Percentiles rank a stretch among this genome's conserved stretches.
Evolutionary conservation across 768 basidiomycete genomes (phyloP).

Genomic region (Calocera cornea): DNA sequence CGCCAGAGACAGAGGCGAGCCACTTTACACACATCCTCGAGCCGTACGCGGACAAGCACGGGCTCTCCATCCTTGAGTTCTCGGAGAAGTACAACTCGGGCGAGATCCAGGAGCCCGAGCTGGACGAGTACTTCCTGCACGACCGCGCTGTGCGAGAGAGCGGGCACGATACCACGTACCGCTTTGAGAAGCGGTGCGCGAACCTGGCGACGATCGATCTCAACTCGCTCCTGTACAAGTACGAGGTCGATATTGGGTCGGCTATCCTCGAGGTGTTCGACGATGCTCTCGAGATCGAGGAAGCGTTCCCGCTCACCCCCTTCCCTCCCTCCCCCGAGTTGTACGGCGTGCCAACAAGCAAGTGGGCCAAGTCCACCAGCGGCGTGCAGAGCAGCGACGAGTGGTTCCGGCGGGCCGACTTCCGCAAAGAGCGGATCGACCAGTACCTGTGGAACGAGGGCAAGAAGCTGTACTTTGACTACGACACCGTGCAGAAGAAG

Average conservation of each 20-base stretch:
- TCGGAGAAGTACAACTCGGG: conserved; percentile 91
- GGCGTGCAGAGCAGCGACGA: conserved; percentile 64
- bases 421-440: conserved; percentile 74
- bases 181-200: conserved; percentile 94
- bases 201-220: conserved; percentile 94
- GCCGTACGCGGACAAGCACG: conserved; percentile 84
- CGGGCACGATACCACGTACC: conserved; percentile 91
- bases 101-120: conserved; percentile 61
- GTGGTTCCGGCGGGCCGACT: conserved; percentile 86
- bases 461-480: conserved; percentile 89
- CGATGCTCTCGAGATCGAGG: conserved; percentile 80
- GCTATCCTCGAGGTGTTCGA: conserved; percentile 92
- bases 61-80: conserved; percentile 88
- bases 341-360: conserved; percentile 40
- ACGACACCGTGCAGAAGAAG: conserved; percentile 80
- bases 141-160: conserved; percentile 94
- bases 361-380: conserved; percentile 44
- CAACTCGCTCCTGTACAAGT: conserved; percentile 93
- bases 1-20: conserved; percentile 95
- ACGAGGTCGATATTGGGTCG: conserved; percentile 96
- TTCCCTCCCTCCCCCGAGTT: conserved; percentile 73
- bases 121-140: conserved; percentile 96
- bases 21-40: conserved; percentile 97
- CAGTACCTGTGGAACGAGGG: conserved; percentile 94
- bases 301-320: conserved; percentile 79